Evolutionary conservation across 306 rosid genomes (phyloP), one percentile per base, ranked within the genome.

Genomic region (Vachellia collinsii): DNA sequence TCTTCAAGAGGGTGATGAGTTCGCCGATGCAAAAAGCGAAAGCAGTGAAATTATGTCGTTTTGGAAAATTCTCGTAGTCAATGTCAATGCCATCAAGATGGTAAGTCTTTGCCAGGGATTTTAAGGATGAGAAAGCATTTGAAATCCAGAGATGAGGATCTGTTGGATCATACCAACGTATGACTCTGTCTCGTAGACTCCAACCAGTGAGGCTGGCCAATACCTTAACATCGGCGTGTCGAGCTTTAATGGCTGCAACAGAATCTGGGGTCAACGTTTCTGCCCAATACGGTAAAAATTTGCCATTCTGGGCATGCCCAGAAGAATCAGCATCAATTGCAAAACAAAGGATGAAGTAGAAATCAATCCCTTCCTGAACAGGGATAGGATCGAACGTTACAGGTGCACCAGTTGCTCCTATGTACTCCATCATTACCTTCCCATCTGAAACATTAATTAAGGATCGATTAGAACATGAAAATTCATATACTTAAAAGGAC

Each of bases 381-480:
- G 96, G 96, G 11, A 86, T 84, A 5, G 43, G 17, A 17, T 83
- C 63, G 16, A 85, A 78, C 43, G 75, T 72, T 39, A 88, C 56
- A 0, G 77, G 85, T 7, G 79, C 51, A 14, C 93, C 90, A 0
- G 89, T 83, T 51, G 92, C 96, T 83, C 93, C 89, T 16, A 89
- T 89, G 80, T 88, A 89, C 74, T 91, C 93, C 93, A 86, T 89
- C 87, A 86, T 77, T 62, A 91, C 88, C 77, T 91, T 91, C 1
- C 86, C 93, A 72, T 86, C 85, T 91, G 68, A 43, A 65, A 66
- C 36, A 17, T 7, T 69, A 58, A 8, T 58, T 22, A n/a, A 42
- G 66, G 17, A 61, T 61, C 19, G 17, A 11, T 58, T 58, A 61
- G 72, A 62, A 20, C 11, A 11, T 59, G 38, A 59, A n/a, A 48